Percentiles rank a stretch among this genome's conserved stretches.
Evolutionary conservation across 75 land plant genomes (phyloP).

Genomic region (Larix kaempferi): DNA sequence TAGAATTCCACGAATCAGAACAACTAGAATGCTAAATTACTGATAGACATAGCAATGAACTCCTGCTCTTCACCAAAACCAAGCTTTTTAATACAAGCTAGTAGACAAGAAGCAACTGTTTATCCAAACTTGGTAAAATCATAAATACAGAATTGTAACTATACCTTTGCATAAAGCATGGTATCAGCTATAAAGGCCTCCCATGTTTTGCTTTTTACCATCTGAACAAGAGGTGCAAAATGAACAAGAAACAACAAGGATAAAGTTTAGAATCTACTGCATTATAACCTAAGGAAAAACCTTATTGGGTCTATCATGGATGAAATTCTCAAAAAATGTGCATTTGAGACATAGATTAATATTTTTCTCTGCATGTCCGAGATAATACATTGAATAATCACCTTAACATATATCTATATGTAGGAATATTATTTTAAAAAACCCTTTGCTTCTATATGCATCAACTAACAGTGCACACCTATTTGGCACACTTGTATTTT

Average conservation of each 20-base stretch:
- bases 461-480: no score
- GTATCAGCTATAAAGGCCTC: conserved; percentile 50
- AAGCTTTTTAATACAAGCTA: background rate
- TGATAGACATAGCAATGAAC: background rate
- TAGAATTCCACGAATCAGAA: background rate
- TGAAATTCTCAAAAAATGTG: no score
- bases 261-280: background rate
- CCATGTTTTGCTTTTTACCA: conserved; percentile 50
- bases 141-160: background rate
- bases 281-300: background rate
- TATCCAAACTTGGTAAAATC: background rate
- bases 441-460: no score
- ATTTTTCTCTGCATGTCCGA: no score
- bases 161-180: conserved; percentile 56
- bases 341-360: no score
- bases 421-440: no score
- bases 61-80: background rate
- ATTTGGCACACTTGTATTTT: no score
- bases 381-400: no score
- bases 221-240: conserved; percentile 21
- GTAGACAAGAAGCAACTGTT: background rate
- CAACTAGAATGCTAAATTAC: background rate
- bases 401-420: no score
- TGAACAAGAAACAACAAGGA: background rate
- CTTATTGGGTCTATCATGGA: no score